Percentiles rank a stretch among this genome's conserved stretches.
Conservation (phyloP, 1,139 yeast species). For the Yamadazyma taylorii region DNA sequence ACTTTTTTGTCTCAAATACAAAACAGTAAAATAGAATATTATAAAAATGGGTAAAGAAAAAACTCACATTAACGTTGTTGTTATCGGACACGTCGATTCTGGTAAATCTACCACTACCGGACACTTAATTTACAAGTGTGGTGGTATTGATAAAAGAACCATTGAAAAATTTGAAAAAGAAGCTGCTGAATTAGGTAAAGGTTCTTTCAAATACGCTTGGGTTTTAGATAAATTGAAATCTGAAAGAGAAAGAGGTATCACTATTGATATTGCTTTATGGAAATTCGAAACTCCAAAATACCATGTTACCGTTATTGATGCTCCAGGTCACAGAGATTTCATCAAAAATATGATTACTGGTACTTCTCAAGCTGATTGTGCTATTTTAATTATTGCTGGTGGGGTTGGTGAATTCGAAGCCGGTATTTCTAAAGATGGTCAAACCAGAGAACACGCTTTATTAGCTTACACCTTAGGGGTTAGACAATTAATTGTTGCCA, state of each 20-base stretch:
- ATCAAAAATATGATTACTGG: conserved; percentile 93
- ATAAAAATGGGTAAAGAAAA: conserved; percentile 77
- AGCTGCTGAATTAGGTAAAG: conserved; percentile 97
- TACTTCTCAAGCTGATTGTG: conserved; percentile 93
- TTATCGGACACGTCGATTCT: conserved; percentile 99
- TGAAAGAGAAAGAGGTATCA: conserved; percentile 97
- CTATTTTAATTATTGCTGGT: conserved; percentile 86
- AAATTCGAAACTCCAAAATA: conserved; percentile 94
- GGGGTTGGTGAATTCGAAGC: conserved; percentile 96
- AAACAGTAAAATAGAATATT: conserved; percentile 1
- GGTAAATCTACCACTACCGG: conserved; percentile 88
- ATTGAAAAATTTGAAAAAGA: conserved; percentile 98
- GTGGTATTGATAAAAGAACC: conserved; percentile 95
- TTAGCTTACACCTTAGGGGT: conserved; percentile 91
- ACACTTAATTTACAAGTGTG: conserved; percentile 94
- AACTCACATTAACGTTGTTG: conserved; percentile 98
- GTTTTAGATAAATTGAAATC: conserved; percentile 93
- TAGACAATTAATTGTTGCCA: conserved; percentile 70
- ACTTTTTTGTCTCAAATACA: conserved; percentile 7
- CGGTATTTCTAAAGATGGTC: conserved; percentile 92
- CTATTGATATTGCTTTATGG: conserved; percentile 92
- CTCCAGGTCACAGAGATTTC: conserved; percentile 97
- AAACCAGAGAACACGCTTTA: conserved; percentile 92
- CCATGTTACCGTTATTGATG: conserved; percentile 89
- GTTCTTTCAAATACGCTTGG: conserved; percentile 99